Conservation (phyloP, 257 asterid genomes). For the Plectranthus barbatus region DNA sequence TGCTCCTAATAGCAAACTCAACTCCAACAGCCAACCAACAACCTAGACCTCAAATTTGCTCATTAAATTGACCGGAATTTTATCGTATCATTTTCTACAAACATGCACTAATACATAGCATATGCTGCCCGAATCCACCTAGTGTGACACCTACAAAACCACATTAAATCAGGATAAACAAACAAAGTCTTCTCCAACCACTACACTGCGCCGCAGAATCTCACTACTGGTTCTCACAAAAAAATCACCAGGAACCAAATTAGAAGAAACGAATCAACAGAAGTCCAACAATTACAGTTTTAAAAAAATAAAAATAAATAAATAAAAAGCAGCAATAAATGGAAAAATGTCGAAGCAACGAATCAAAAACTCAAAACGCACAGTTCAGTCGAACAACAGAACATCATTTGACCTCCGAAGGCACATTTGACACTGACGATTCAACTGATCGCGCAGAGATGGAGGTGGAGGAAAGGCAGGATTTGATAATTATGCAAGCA, state of each 20-base stretch:
- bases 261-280: conserved; percentile 1
- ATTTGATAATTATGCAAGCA: background rate
- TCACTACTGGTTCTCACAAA: conserved; percentile 1
- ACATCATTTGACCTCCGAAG: conserved; percentile 12
- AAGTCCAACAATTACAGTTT: no score
- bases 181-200: background rate
- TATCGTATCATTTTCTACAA: background rate
- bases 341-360: background rate
- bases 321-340: conserved; percentile 11
- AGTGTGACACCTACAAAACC: background rate
- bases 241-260: background rate
- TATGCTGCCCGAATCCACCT: background rate
- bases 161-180: background rate
- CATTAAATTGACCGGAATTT: background rate
- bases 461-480: background rate
- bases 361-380: conserved; percentile 12
- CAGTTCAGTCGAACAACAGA: conserved; percentile 10
- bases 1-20: no score
- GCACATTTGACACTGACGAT: background rate
- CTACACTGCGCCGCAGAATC: background rate
- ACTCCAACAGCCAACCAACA: no score
- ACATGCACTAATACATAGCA: background rate
- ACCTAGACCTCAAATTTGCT: background rate
- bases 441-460: background rate
- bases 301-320: background rate